Evolutionary conservation across 345 rosid genomes (phyloP).

Genomic region (Euclidium syriacum): DNA sequence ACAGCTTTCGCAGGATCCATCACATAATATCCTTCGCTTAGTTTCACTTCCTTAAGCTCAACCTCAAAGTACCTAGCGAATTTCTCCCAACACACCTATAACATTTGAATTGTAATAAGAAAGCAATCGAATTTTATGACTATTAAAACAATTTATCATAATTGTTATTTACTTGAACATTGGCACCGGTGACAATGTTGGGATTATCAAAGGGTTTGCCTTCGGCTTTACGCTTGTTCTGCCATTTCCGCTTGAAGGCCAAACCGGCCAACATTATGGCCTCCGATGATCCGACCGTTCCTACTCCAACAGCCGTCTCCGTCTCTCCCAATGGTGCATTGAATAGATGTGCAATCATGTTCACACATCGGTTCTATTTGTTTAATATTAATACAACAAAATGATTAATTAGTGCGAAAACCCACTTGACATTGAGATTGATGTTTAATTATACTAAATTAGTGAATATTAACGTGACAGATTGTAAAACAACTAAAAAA

Average conservation of each 20-base stretch:
- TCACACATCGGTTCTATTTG: conserved; percentile 39
- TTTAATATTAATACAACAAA: neutral
- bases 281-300: conserved; percentile 61
- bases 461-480: neutral
- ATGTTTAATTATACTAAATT: neutral
- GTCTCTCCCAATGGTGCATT: conserved; percentile 48
- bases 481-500: neutral
- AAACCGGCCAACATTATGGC: conserved; percentile 68
- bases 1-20: conserved; percentile 55
- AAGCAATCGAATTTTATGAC: neutral
- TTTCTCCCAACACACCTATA: conserved; percentile 64
- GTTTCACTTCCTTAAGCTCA: conserved; percentile 57
- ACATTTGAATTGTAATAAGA: neutral
- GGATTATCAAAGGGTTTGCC: conserved; percentile 50
- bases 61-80: conserved; percentile 67
- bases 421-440: conserved; percentile 17
- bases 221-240: conserved; percentile 45
- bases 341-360: conserved; percentile 37
- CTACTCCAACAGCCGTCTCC: conserved; percentile 56
- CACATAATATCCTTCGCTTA: conserved; percentile 54
- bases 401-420: neutral
- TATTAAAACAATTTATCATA: neutral
- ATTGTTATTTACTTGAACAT: conserved; percentile 39
- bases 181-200: conserved; percentile 66
- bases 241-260: conserved; percentile 59